Conservation (phyloP, 345 rosid genomes). For the Brassica cretica region DNA sequence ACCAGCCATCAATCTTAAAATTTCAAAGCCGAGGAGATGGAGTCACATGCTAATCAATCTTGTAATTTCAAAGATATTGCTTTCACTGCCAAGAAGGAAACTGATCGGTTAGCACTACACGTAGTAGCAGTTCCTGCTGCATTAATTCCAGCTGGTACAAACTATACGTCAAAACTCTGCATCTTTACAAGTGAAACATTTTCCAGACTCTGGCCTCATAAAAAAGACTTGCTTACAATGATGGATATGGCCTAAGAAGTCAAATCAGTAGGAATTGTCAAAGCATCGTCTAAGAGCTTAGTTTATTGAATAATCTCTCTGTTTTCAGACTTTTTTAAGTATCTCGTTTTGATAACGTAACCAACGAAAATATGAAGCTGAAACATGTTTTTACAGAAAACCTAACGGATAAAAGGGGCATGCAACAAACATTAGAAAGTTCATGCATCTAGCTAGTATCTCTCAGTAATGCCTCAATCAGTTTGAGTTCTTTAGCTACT, state of each 20-base stretch:
- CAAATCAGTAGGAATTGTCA: not conserved
- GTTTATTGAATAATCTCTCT: not conserved
- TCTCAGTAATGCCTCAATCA: not conserved
- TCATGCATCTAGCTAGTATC: not conserved
- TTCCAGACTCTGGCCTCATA: not conserved
- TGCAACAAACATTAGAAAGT: not conserved
- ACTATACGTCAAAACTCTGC: not conserved
- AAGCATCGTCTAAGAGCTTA: not conserved
- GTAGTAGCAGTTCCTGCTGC: too few relatives aligned
- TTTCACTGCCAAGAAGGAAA: too few relatives aligned
- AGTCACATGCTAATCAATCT: too few relatives aligned
- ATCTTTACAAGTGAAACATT: not conserved
- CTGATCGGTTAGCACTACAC: too few relatives aligned
- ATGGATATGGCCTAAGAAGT: not conserved
- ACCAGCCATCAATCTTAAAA: too few relatives aligned
- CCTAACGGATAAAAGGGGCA: not conserved
- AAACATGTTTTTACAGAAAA: not conserved
- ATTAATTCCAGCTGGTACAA: too few relatives aligned
- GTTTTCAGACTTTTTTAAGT: not conserved
- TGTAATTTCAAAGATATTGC: too few relatives aligned
- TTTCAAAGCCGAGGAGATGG: too few relatives aligned
- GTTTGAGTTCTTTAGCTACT: conserved; percentile 37
- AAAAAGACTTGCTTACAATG: not conserved
- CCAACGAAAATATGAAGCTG: not conserved
- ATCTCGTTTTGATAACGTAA: not conserved